phyloP scores from a whole-genome alignment of 1,284 basidiomycete species.

The Crucibulum cyathiforme region DNA sequence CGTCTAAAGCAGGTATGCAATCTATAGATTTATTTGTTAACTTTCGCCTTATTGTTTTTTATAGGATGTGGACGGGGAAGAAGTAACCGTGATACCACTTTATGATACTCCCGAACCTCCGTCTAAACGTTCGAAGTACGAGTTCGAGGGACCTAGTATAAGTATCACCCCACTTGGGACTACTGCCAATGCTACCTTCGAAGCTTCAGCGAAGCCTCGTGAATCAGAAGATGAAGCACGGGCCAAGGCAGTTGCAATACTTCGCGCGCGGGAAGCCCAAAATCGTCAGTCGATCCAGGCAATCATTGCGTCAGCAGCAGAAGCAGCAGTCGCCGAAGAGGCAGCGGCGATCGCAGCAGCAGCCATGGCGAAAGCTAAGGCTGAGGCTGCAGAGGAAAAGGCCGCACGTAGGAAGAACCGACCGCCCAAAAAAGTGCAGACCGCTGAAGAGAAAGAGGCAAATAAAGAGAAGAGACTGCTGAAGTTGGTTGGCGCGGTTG shows the following conservation, averaged over 20 bases:
- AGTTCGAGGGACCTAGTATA: not conserved
- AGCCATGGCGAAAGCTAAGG: slow-evolving; percentile 47
- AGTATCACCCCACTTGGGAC: not conserved
- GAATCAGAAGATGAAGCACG: not conserved
- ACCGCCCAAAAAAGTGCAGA: slow-evolving; percentile 40
- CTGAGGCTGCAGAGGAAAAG: slow-evolving; percentile 48
- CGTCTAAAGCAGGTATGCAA: slow-evolving; percentile 52
- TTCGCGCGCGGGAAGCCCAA: slow-evolving; percentile 1
- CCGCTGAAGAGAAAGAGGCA: slow-evolving; percentile 65
- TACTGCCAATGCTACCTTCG: not conserved
- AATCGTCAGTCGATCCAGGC: slow-evolving; percentile 31
- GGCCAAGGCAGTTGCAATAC: not conserved
- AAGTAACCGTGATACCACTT: not conserved
- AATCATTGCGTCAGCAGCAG: slow-evolving; percentile 52
- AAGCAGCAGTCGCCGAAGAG: slow-evolving; percentile 50
- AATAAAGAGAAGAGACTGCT: slow-evolving; percentile 84
- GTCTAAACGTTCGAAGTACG: not conserved
- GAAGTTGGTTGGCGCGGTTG: slow-evolving; percentile 87
- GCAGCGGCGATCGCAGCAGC: slow-evolving; percentile 41
- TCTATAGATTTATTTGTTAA: not conserved
- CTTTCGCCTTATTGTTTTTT: not conserved
- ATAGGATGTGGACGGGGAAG: not conserved
- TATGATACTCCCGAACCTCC: not conserved
- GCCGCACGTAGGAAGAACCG: slow-evolving; percentile 44
- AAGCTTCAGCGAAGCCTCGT: not conserved